phyloP scores from a whole-genome alignment of 2,329 filamentous ascomycete species.

The Bisporella sp. region DNA sequence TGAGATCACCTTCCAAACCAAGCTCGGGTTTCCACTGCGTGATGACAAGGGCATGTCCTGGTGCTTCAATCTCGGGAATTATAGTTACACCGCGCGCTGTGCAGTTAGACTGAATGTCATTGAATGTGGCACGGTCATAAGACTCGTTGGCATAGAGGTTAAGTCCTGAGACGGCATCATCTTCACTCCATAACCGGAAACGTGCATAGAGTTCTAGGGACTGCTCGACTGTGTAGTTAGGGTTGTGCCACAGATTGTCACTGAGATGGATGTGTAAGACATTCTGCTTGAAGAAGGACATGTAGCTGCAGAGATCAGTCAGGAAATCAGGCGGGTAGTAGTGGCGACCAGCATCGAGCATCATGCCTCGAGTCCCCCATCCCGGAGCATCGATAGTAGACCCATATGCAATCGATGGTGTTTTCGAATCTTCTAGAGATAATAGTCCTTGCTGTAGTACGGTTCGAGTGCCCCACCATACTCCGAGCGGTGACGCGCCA shows the following conservation, averaged over 20 bases:
- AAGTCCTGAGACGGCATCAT: conserved; percentile 38
- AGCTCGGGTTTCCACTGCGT: conserved; percentile 53
- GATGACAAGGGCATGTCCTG: conserved; percentile 48
- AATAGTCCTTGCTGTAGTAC: not conserved
- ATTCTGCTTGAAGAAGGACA: conserved; percentile 56
- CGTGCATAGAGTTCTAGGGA: conserved; percentile 45
- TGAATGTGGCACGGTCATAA: conserved; percentile 43
- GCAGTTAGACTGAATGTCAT: conserved; percentile 44
- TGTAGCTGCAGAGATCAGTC: conserved; percentile 50
- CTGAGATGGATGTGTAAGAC: conserved; percentile 51
- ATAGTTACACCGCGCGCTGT: conserved; percentile 49
- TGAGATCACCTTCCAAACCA: conserved; percentile 38
- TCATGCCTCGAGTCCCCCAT: conserved; percentile 41
- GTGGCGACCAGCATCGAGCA: conserved; percentile 48
- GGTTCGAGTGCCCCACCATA: not conserved
- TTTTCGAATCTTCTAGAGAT: not conserved
- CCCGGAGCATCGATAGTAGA: conserved; percentile 41
- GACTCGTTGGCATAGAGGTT: conserved; percentile 47
- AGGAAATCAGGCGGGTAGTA: conserved; percentile 49
- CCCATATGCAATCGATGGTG: conserved; percentile 33
- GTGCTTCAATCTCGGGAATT: conserved; percentile 53
- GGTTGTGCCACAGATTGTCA: conserved; percentile 47
- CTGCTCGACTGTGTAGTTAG: conserved; percentile 35
- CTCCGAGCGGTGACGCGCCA: conserved; percentile 31
- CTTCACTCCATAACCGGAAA: conserved; percentile 47